Percentiles rank a stretch among this genome's conserved stretches.
phyloP scores from a whole-genome alignment of 192 early-diverging fungal genomes.

The Backusella macrospora region DNA sequence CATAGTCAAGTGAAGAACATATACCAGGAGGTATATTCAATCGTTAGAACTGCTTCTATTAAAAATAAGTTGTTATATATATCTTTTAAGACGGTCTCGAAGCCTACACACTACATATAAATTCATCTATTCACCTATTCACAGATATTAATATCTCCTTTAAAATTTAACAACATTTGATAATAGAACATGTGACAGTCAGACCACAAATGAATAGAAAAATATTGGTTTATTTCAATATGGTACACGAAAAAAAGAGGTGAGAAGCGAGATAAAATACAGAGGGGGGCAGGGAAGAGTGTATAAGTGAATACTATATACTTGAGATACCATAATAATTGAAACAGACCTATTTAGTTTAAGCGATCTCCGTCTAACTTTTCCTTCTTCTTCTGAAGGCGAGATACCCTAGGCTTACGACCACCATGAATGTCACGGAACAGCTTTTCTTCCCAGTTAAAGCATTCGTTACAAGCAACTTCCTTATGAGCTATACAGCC shows the following conservation, averaged over 20 bases:
- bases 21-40: too few species aligned
- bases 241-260: not conserved
- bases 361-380: not conserved
- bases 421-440: conserved; percentile 30
- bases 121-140: not conserved
- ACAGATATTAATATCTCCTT: not conserved
- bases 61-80: too few species aligned
- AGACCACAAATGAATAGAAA: conserved; percentile 7
- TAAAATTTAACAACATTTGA: conserved; percentile 2
- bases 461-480: conserved; percentile 38
- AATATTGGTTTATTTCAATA: conserved; percentile 15
- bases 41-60: too few species aligned
- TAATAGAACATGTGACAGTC: conserved; percentile 12
- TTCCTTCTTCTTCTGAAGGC: conserved; percentile 13
- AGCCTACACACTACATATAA: not conserved
- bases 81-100: too few species aligned
- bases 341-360: conserved; percentile 8
- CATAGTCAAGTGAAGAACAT: too few species aligned
- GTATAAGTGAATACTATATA: conserved; percentile 3
- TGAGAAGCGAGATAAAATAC: conserved; percentile 10
- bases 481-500: conserved; percentile 35
- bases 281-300: not conserved
- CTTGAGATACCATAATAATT: conserved; percentile 12
- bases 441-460: conserved; percentile 36
- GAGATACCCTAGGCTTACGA: conserved; percentile 25